Evolutionary conservation across 306 rosid genomes (phyloP).

Genomic region (Quercus cerris): DNA sequence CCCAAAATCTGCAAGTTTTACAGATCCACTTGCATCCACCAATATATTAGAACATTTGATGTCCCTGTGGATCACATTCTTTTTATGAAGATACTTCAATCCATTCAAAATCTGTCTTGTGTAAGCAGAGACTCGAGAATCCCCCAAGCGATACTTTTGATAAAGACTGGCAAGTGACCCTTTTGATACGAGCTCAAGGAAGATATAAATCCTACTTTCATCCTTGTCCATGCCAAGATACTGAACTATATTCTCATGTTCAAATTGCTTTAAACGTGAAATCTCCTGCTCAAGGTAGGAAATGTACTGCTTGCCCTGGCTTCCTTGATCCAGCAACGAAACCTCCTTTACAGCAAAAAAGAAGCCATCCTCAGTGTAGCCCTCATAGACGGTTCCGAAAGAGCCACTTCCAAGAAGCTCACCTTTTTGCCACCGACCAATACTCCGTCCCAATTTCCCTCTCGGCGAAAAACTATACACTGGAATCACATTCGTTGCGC

Average conservation of each 20-base stretch:
- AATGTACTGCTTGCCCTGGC: constrained; percentile 50
- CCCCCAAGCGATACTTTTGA: constrained; percentile 40
- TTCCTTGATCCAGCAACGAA: constrained; percentile 55
- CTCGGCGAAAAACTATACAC: constrained; percentile 28
- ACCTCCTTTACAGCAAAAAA: constrained; percentile 66
- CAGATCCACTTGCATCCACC: constrained; percentile 45
- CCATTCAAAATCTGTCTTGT: constrained; percentile 64
- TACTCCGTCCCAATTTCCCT: constrained; percentile 30
- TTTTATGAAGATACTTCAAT: constrained; percentile 56
- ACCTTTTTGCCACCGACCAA: constrained; percentile 64
- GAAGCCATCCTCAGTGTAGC: constrained; percentile 57
- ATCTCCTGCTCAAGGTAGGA: constrained; percentile 62
- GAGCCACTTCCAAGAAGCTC: constrained; percentile 57
- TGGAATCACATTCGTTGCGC: neutral
- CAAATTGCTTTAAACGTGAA: constrained; percentile 45
- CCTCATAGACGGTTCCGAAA: constrained; percentile 62
- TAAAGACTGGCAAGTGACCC: constrained; percentile 55
- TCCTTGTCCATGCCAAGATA: constrained; percentile 59
- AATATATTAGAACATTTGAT: constrained; percentile 53
- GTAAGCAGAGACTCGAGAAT: constrained; percentile 56
- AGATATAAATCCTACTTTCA: constrained; percentile 41
- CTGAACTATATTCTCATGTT: constrained; percentile 55
- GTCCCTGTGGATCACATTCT: constrained; percentile 57
- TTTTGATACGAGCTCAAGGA: constrained; percentile 62
- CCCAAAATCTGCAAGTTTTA: constrained; percentile 56